Percentiles rank a stretch among this genome's conserved stretches.
These are phyloP conservation scores for Leccinellum luteum DNA, from an alignment of 768 basidiomycete genomes.

Conservation along the genomic window DNA sequence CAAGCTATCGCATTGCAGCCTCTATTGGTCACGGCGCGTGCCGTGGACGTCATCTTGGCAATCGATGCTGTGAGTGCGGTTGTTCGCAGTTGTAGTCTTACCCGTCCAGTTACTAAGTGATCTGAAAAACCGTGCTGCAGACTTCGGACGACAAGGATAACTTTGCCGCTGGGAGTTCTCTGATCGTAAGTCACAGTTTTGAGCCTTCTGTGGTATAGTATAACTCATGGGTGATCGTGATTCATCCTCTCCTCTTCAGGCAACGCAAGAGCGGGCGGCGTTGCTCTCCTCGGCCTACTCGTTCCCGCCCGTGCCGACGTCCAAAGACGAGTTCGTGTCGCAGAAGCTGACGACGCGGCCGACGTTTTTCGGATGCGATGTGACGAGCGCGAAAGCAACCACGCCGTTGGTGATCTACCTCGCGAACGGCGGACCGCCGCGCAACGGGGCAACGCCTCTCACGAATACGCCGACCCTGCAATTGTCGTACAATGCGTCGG, in stretches of 20 bases:
- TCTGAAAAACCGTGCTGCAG: background rate
- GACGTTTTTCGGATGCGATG: constrained; percentile 47
- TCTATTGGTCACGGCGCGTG: constrained; percentile 44
- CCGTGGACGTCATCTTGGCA: constrained; percentile 48
- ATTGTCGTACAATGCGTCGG: constrained; percentile 33
- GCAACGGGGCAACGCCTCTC: constrained; percentile 34
- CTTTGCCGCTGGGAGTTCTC: constrained; percentile 24
- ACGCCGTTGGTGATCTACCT: constrained; percentile 56
- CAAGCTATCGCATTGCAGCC: constrained; percentile 49
- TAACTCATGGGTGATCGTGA: background rate
- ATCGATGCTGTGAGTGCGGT: constrained; percentile 40
- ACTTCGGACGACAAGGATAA: background rate
- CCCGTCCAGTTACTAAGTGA: no score
- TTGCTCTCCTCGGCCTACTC: constrained; percentile 34
- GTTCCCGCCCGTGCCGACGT: constrained; percentile 32
- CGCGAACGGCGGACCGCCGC: constrained; percentile 51
- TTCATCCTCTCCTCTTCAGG: constrained; percentile 9
- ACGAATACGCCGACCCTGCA: constrained; percentile 45
- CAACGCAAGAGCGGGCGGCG: constrained; percentile 38
- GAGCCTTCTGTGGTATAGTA: background rate
- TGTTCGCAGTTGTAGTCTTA: background rate
- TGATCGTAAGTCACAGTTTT: constrained; percentile 22
- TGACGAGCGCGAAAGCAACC: constrained; percentile 21
- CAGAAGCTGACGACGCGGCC: constrained; percentile 37
- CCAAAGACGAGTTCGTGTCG: constrained; percentile 29